A percentile compares a stretch with the other conserved stretches of the same genome.
These are phyloP conservation scores for Bruguiera parviflora DNA, from an alignment of 345 rosid species.

Conservation along the genomic window DNA sequence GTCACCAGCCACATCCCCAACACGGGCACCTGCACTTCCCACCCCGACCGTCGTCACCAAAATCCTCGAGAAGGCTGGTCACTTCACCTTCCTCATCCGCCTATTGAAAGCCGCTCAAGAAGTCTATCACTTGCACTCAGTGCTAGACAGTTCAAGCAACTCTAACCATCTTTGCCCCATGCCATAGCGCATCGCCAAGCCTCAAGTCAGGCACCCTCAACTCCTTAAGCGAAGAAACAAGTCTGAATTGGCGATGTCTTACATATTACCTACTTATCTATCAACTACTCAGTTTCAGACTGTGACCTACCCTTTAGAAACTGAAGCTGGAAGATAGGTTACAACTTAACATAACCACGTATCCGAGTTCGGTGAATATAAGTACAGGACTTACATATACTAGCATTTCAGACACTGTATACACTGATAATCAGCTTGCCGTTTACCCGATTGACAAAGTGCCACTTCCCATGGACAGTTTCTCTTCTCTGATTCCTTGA, in stretches of 20 bases:
- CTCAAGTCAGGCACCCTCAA: conserved; percentile 2
- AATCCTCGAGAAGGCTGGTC: background rate
- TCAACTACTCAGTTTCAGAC: conserved; percentile 2
- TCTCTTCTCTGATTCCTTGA: too few species aligned
- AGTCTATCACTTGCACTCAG: background rate
- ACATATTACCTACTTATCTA: background rate
- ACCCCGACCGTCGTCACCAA: background rate
- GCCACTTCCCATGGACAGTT: too few species aligned
- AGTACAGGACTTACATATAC: too few species aligned
- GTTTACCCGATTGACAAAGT: too few species aligned
- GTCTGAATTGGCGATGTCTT: background rate
- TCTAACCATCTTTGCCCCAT: conserved; percentile 6
- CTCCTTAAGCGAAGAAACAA: background rate
- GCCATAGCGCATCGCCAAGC: background rate
- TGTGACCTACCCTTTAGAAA: conserved; percentile 7
- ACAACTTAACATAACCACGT: background rate
- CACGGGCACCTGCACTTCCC: background rate
- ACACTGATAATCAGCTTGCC: too few species aligned
- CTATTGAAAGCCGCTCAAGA: conserved; percentile 4
- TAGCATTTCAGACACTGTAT: too few species aligned
- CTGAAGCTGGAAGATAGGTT: conserved; percentile 3
- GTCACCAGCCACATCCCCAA: background rate
- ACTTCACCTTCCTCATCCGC: background rate
- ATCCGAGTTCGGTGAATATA: too few species aligned
- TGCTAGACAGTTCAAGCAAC: background rate